phyloP scores from a whole-genome alignment of 306 rosid species.

The Dryas drummondii region DNA sequence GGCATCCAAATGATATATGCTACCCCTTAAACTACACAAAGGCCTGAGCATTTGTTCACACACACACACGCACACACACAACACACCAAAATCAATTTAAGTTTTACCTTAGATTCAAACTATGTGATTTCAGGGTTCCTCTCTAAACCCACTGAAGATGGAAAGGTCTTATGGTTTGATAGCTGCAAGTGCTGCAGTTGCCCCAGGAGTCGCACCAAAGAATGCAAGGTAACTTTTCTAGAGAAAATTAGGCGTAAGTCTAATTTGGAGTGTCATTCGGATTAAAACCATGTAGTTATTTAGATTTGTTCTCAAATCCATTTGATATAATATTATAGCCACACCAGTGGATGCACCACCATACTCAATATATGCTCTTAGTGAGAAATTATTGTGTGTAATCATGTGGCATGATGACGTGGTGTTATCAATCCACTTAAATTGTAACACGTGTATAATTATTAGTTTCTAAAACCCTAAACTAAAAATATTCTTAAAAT shows the following conservation, averaged over 20 bases:
- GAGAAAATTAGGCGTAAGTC: too few species aligned
- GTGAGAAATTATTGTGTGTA: too few species aligned
- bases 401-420: too few species aligned
- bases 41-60: not conserved
- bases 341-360: not conserved
- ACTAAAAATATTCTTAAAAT: too few species aligned
- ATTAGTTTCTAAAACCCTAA: too few species aligned
- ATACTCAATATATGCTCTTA: not conserved
- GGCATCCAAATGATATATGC: not conserved
- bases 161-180: slow-evolving; percentile 41
- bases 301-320: too few species aligned
- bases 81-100: not conserved
- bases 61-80: not conserved
- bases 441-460: too few species aligned
- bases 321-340: not conserved
- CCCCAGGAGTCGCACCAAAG: slow-evolving; percentile 41
- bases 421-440: too few species aligned
- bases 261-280: too few species aligned
- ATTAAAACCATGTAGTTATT: too few species aligned
- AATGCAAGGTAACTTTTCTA: slow-evolving; percentile 55
- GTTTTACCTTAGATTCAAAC: slow-evolving; percentile 3
- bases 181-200: slow-evolving; percentile 59
- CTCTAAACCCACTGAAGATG: slow-evolving; percentile 65
- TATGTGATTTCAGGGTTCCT: slow-evolving; percentile 47
- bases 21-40: not conserved